Evolutionary conservation across 805 yeast species (phyloP).

Genomic region (Starmerella gropengiesseri): DNA sequence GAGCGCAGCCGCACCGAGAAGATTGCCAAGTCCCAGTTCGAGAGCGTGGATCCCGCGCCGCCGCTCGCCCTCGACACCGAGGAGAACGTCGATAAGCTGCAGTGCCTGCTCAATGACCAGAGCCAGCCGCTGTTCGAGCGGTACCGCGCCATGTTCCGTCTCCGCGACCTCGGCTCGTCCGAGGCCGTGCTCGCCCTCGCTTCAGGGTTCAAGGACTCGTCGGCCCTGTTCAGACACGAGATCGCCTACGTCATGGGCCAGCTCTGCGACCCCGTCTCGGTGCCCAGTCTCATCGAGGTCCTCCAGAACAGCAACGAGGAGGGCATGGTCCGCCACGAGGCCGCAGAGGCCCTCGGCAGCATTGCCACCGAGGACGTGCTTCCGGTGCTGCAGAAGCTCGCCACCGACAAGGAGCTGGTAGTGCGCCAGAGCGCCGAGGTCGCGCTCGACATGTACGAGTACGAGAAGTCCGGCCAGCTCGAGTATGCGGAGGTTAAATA

Average conservation of each 20-base stretch:
- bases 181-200: conserved; percentile 92
- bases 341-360: conserved; percentile 96
- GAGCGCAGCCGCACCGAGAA: conserved; percentile 53
- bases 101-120: conserved; percentile 63
- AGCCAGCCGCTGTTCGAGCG: conserved; percentile 74
- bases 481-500: conserved; percentile 48
- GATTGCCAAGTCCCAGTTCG: conserved; percentile 64
- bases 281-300: conserved; percentile 76
- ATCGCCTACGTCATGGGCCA: conserved; percentile 98
- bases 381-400: conserved; percentile 70
- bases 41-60: conserved; percentile 96
- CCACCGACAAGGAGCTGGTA: conserved; percentile 73
- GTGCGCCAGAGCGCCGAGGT: conserved; percentile 96
- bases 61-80: conserved; percentile 61
- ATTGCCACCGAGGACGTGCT: conserved; percentile 93
- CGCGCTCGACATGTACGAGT: conserved; percentile 96
- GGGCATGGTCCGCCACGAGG: conserved; percentile 99
- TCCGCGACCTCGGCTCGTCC: conserved; percentile 86
- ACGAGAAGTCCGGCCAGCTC: conserved; percentile 72
- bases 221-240: conserved; percentile 94
- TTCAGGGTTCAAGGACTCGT: conserved; percentile 75
- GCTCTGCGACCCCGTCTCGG: conserved; percentile 83
- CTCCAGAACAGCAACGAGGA: conserved; percentile 71
- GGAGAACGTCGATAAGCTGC: conserved; percentile 55
- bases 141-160: conserved; percentile 96